Conservation (phyloP, 2,329 filamentous ascomycete species). For the Penicillium carneum region DNA sequence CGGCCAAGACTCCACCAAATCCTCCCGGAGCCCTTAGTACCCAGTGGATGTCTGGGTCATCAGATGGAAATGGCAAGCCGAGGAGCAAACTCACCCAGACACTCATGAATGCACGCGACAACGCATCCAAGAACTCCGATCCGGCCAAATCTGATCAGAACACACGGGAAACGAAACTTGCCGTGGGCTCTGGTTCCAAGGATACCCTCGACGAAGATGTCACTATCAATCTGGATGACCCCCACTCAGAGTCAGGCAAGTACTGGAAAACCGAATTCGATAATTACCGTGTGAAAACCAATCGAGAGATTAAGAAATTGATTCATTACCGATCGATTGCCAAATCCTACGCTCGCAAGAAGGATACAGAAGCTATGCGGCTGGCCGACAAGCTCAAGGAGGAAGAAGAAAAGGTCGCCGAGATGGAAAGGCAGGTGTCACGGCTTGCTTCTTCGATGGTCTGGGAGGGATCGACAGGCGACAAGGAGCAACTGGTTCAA, state of each 20-base stretch:
- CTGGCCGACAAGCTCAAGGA: conserved; percentile 60
- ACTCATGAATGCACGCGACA: conserved; percentile 51
- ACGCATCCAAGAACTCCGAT: conserved; percentile 39
- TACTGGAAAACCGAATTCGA: conserved; percentile 70
- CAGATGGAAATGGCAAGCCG: conserved; percentile 44
- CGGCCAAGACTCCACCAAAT: conserved; percentile 56
- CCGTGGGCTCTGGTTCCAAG: conserved; percentile 29
- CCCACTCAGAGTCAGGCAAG: conserved; percentile 64
- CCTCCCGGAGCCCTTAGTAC: conserved; percentile 57
- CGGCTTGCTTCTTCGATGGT: conserved; percentile 53
- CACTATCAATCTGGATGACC: conserved; percentile 62
- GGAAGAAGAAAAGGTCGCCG: conserved; percentile 56
- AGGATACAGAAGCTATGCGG: conserved; percentile 63
- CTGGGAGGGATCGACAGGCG: conserved; percentile 38
- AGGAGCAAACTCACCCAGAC: conserved; percentile 53
- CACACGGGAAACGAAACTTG: conserved; percentile 25
- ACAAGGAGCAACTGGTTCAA: conserved; percentile 52
- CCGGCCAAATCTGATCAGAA: conserved; percentile 21
- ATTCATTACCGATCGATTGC: conserved; percentile 66
- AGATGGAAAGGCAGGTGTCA: conserved; percentile 55
- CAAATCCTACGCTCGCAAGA: conserved; percentile 66
- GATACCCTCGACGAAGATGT: conserved; percentile 50
- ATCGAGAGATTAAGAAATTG: conserved; percentile 66
- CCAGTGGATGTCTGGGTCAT: conserved; percentile 49
- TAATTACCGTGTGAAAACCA: conserved; percentile 63